Conservation (phyloP, 306 rosid species). For the Vicia villosa region DNA sequence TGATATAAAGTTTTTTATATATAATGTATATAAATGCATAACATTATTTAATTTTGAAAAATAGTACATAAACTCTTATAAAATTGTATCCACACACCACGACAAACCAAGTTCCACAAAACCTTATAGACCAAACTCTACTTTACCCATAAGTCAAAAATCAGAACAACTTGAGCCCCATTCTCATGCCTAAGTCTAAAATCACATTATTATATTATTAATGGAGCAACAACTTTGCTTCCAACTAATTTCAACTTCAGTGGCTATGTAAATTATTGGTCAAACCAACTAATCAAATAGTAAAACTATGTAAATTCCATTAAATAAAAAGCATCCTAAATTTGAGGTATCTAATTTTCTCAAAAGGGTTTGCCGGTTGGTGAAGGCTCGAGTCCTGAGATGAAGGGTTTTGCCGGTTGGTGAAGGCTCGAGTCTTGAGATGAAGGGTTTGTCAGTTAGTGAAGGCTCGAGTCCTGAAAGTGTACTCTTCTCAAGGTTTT, state of each 20-base stretch:
- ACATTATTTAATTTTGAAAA: too few species aligned
- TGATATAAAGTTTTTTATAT: too few species aligned
- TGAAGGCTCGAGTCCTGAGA: too few species aligned
- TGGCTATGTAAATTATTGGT: background rate
- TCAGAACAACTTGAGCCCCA: background rate
- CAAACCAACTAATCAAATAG: background rate
- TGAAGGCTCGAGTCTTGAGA: too few species aligned
- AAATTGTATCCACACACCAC: background rate
- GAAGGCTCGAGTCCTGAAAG: too few species aligned
- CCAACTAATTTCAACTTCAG: background rate
- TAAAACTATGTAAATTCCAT: background rate
- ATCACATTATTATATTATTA: background rate
- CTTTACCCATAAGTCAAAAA: background rate
- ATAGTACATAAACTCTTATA: background rate
- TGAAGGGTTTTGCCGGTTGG: too few species aligned
- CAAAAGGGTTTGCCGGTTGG: too few species aligned
- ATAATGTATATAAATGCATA: too few species aligned
- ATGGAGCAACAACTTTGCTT: background rate
- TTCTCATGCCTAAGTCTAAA: background rate
- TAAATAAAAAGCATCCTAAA: background rate
- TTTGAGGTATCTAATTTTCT: background rate
- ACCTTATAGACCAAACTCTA: background rate
- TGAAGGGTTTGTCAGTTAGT: too few species aligned
- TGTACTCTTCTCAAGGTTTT: too few species aligned
- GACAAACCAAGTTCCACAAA: background rate